Evolutionary conservation across 2,329 filamentous ascomycete species (phyloP), one percentile per base, ranked within the genome.

Genomic region (Magnaporthiopsis incrustans): DNA sequence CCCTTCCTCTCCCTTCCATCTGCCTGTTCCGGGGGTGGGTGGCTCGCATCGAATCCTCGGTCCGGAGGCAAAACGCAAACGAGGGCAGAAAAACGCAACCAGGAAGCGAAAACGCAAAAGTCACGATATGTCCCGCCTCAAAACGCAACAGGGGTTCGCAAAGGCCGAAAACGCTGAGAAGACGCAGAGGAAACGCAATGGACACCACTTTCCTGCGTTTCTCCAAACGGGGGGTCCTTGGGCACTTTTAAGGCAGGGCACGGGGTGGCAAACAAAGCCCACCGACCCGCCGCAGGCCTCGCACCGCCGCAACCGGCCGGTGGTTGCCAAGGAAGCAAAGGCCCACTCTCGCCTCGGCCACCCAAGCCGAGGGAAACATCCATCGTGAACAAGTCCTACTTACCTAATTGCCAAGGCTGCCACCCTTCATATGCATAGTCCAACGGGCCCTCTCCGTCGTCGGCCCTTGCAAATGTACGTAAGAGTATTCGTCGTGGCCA

Each of bases 351-450:
- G 5, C 44, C 22, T 53, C 7, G 44, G 44, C 5, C 15, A 53
- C 44, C 44, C 44, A 53, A 15, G 6, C 38, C 38, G 44, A n/a
- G 44, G 44, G 22, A 15, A 11, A 53, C n/a, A n/a, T n/a, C n/a
- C n/a, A n/a, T n/a, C n/a, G n/a, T n/a, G n/a, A n/a, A n/a, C n/a
- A n/a, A n/a, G 60, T 61, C 60, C 60, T 61, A 61, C 50, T 61
- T 61, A 61, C 60, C 35, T 61, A 61, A 61, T 61, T 27, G 60
- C 35, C 15, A 61, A 61, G 35, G 12, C 7, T 15, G 33, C 18
- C 33, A n/a, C 35, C 7, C 18, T 58, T 58, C 14, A 25, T 27
- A 58, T 53, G 44, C 44, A 50, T 8, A 12, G 7, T 18, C 15
- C 8, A 7, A 4, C 4, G 4, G 8, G 44, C 22, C 22, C 18